Conservation (phyloP, 768 basidiomycete species). For the Wakefieldia striispora region DNA sequence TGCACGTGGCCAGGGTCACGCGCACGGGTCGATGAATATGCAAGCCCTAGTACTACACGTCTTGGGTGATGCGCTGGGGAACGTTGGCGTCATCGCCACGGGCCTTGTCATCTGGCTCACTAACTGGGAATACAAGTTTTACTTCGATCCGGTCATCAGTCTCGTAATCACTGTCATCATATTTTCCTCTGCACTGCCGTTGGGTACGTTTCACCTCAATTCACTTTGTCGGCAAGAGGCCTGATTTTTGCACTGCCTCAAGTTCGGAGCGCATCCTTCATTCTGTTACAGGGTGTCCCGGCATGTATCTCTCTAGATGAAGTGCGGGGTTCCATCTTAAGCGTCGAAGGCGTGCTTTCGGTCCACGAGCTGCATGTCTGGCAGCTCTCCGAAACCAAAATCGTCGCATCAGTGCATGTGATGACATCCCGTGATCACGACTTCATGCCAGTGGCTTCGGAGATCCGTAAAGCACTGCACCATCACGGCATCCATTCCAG, state of each 20-base stretch:
- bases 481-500: constrained; percentile 91
- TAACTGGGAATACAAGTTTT: constrained; percentile 80
- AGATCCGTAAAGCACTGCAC: constrained; percentile 84
- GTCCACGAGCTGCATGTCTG: constrained; percentile 96
- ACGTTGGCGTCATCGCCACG: constrained; percentile 95
- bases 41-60: constrained; percentile 93
- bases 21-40: constrained; percentile 93
- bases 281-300: constrained; percentile 93
- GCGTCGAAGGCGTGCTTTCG: constrained; percentile 76
- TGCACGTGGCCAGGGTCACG: constrained; percentile 33
- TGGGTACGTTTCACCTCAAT: constrained; percentile 50
- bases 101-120: constrained; percentile 94
- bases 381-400: constrained; percentile 94
- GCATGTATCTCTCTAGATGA: constrained; percentile 86
- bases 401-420: constrained; percentile 95
- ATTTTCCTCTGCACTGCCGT: constrained; percentile 90
- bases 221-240: neutral
- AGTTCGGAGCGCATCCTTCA: constrained; percentile 92
- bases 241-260: constrained; percentile 14
- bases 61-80: constrained; percentile 94
- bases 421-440: constrained; percentile 76
- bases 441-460: constrained; percentile 86
- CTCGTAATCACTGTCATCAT: constrained; percentile 95
- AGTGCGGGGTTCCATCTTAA: constrained; percentile 76
- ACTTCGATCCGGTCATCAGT: constrained; percentile 91